Conservation (phyloP, 2,329 filamentous ascomycete genomes). For the Orbilia brochopaga region DNA sequence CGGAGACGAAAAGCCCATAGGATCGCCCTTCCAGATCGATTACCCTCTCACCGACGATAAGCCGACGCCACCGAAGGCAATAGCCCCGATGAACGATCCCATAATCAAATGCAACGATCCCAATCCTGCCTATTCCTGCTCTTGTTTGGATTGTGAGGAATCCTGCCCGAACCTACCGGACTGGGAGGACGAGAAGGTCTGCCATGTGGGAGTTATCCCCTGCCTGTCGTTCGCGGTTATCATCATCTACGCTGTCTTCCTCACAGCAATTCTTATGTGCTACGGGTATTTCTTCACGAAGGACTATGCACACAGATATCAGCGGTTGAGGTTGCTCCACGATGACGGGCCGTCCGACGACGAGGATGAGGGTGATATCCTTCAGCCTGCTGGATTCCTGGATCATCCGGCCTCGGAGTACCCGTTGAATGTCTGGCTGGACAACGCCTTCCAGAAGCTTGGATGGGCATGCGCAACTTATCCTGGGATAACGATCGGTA, state of each 20-base stretch:
- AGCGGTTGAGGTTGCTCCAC: constrained; percentile 83
- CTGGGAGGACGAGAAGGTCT: constrained; percentile 72
- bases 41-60: constrained; percentile 70
- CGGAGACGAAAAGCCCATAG: constrained; percentile 86
- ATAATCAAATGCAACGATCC: constrained; percentile 89
- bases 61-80: constrained; percentile 64
- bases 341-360: constrained; percentile 85
- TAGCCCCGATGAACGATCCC: constrained; percentile 73
- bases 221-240: constrained; percentile 94
- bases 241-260: constrained; percentile 77
- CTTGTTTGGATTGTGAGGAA: constrained; percentile 88
- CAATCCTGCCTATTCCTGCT: constrained; percentile 83
- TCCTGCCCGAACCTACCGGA: constrained; percentile 83
- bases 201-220: constrained; percentile 83
- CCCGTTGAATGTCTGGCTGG: constrained; percentile 80
- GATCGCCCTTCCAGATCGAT: constrained; percentile 98
- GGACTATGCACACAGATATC: constrained; percentile 58
- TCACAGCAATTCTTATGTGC: constrained; percentile 58
- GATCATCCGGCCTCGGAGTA: constrained; percentile 82
- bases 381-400: constrained; percentile 75
- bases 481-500: constrained; percentile 79
- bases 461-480: constrained; percentile 82
- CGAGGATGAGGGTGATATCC: constrained; percentile 87
- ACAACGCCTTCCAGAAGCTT: constrained; percentile 77
- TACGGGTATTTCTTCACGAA: constrained; percentile 49